Conservation (phyloP, 176 grass and related monocot genomes). For the Tillandsia leiboldiana region DNA sequence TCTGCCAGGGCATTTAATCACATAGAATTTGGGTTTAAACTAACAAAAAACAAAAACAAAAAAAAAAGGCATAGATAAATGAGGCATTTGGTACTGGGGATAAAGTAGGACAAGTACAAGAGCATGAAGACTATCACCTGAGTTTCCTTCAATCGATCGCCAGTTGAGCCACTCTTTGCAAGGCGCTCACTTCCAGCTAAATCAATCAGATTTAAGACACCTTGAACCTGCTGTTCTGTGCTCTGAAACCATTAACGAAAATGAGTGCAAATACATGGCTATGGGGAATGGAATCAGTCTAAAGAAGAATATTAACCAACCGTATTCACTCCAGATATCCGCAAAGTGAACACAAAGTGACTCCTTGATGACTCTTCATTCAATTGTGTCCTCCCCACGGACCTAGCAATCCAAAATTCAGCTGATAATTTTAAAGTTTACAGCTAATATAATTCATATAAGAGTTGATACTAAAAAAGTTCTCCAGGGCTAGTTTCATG, state of each 20-base stretch:
- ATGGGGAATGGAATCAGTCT: not conserved
- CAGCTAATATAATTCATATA: not conserved
- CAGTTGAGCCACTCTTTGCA: slow-evolving; percentile 76
- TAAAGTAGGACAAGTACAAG: not conserved
- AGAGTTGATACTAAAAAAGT: not conserved
- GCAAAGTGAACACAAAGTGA: slow-evolving; percentile 88
- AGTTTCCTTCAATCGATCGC: slow-evolving; percentile 91
- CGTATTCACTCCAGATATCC: slow-evolving; percentile 77
- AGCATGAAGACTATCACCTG: slow-evolving; percentile 32
- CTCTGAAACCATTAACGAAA: slow-evolving; percentile 25
- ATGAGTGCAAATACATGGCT: not conserved
- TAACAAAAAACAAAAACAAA: too few species aligned
- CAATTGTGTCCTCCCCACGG: slow-evolving; percentile 85
- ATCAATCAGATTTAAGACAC: slow-evolving; percentile 84
- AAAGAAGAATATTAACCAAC: slow-evolving; percentile 23
- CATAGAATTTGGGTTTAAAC: too few species aligned
- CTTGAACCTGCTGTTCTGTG: slow-evolving; percentile 80
- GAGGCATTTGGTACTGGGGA: not conserved
- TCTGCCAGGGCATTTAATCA: not conserved
- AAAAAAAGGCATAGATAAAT: too few species aligned
- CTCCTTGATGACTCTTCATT: slow-evolving; percentile 92
- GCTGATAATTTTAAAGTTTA: not conserved
- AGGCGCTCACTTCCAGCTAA: slow-evolving; percentile 95
- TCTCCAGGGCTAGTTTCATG: too few species aligned
- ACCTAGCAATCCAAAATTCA: slow-evolving; percentile 36